Percentiles rank a stretch among this genome's conserved stretches.
Conservation (phyloP, 805 yeast genomes). For the Ogataea haglerorum region DNA sequence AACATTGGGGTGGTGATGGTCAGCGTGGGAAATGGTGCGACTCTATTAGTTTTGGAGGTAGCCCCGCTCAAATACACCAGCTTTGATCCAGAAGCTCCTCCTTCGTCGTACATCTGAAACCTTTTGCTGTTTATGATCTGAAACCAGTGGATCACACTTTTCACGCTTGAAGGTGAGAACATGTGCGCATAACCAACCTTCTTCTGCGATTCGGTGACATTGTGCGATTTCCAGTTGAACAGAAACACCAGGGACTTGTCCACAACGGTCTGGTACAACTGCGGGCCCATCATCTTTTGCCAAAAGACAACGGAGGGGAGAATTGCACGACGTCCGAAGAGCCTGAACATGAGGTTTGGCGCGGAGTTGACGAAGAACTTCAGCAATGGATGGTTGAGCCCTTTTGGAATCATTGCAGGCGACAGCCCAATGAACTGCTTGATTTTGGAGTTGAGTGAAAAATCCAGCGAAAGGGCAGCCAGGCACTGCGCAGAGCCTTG, state of each 20-base stretch:
- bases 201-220: slow-evolving; percentile 44
- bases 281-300: slow-evolving; percentile 50
- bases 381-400: slow-evolving; percentile 47
- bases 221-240: slow-evolving; percentile 47
- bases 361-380: slow-evolving; percentile 64
- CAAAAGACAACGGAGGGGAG: slow-evolving; percentile 69
- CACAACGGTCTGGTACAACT: slow-evolving; percentile 43
- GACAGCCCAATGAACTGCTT: slow-evolving; percentile 74
- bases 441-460: slow-evolving; percentile 54
- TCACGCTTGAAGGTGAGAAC: slow-evolving; percentile 54
- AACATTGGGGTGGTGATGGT: slow-evolving; percentile 72
- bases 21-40: slow-evolving; percentile 58
- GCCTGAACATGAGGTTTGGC: slow-evolving; percentile 64
- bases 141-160: slow-evolving; percentile 49
- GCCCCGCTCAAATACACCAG: slow-evolving; percentile 28
- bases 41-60: slow-evolving; percentile 39
- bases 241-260: slow-evolving; percentile 43
- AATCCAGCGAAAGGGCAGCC: slow-evolving; percentile 70
- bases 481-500: slow-evolving; percentile 95
- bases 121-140: slow-evolving; percentile 43
- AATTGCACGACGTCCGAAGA: slow-evolving; percentile 73
- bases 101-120: slow-evolving; percentile 54
- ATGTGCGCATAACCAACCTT: slow-evolving; percentile 48
- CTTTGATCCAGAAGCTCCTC: slow-evolving; percentile 32
- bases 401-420: slow-evolving; percentile 92